Evolutionary conservation across 2,329 filamentous ascomycete species (phyloP), one percentile per base, ranked within the genome.

Genomic region (Aspergillus fischeri): DNA sequence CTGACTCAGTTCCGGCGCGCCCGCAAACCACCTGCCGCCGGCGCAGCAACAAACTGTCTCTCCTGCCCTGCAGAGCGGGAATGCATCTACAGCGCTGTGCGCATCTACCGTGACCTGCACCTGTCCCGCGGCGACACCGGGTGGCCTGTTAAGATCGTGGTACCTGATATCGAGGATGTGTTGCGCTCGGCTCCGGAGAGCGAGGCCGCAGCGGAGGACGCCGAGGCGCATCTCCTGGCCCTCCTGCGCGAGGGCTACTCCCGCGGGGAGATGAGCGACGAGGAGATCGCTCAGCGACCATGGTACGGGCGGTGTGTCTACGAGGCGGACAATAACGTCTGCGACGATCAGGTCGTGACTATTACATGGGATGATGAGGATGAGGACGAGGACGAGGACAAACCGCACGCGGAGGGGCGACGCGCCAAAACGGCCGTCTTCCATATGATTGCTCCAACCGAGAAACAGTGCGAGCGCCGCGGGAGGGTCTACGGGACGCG

Each of bases 261-360:
- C 35, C 55, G 79, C n/a, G 70, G 82, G 1, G 78, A 79, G 3
- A 75, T 77, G 4, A 77, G 81, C 9, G 87, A 87, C 62, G 61
- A 58, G 10, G 73, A 78, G n/a, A 77, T 86, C 4, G 77, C 81
- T 51, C 66, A 68, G 10, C 73, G 83, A 4, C 76, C 80, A 1
- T 87, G 92, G 91, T 97, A 92, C 69, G 94, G 94, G 0, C 86
- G 93, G n/a, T 99, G 94, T 70, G 94, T 97, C 1, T 97, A 87
- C 76, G 94, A 97, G 71, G 81, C 87, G 4, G 92, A 96, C 75
- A 99, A 97, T 75, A 87, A 95, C 67, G 94, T 97, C 45, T 91
- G 87, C 67, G 94, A 99, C 72, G 91, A 97, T 67, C 93, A 97
- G 73, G 83, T 88, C 27, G 94, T 97, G 21, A 93, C 89, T 0